Percentiles rank a stretch among this genome's conserved stretches.
Evolutionary conservation across 2,329 filamentous ascomycete species (phyloP).

Genomic region (Colletotrichum godetiae): DNA sequence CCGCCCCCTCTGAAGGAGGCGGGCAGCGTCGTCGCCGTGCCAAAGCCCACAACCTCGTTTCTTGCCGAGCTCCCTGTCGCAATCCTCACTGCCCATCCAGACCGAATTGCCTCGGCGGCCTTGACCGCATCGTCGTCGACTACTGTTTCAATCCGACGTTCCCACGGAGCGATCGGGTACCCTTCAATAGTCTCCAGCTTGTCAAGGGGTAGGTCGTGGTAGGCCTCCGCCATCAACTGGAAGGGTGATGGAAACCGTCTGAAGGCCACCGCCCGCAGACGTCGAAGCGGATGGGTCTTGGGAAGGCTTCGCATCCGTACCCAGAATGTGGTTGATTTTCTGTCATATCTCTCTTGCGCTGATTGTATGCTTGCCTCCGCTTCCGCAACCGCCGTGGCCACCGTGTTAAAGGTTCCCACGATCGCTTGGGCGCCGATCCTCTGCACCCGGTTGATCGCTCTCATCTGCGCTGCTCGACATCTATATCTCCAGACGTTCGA

Average conservation of each 20-base stretch:
- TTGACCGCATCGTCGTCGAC: neutral
- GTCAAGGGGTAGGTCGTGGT: neutral
- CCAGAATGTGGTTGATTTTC: neutral
- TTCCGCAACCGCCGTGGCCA: conserved; percentile 16
- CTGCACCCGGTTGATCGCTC: too few species aligned
- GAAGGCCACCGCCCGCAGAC: too few species aligned
- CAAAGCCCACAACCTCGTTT: too few species aligned
- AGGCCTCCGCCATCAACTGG: neutral
- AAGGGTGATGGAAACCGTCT: neutral
- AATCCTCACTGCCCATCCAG: too few species aligned
- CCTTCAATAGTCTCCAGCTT: neutral
- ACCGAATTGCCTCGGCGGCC: too few species aligned
- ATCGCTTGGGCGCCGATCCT: too few species aligned
- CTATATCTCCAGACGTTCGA: conserved; percentile 15
- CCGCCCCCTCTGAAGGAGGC: too few species aligned
- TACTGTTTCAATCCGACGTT: neutral
- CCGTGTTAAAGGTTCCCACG: too few species aligned
- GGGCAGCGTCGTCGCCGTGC: too few species aligned
- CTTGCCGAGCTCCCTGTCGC: too few species aligned
- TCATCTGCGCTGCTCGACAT: too few species aligned
- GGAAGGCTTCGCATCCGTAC: neutral
- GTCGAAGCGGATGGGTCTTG: neutral
- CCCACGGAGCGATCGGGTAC: neutral
- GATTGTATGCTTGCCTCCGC: conserved; percentile 27
- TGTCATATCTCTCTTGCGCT: conserved; percentile 1